A percentile compares a stretch with the other conserved stretches of the same genome.
Conservation (phyloP, 73 alveolate genomes). For the Paramecium octaurelia region DNA sequence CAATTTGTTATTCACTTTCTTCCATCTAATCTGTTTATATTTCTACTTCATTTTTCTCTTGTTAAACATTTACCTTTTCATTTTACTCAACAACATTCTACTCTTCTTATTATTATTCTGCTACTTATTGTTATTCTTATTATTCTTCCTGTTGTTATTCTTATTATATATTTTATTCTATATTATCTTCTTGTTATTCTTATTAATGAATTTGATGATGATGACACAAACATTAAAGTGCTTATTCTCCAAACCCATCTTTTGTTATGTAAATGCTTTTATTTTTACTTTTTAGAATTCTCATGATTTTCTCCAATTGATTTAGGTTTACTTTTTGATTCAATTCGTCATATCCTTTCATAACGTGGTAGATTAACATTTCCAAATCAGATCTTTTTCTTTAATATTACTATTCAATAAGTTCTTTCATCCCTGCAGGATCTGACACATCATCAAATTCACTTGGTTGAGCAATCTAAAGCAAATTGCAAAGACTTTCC, state of each 20-base stretch:
- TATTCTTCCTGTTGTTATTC: background rate
- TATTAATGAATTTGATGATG: background rate
- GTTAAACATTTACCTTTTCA: background rate
- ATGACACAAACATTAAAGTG: background rate
- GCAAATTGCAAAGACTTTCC: background rate
- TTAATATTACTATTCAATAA: background rate
- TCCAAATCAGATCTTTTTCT: conserved; percentile 18
- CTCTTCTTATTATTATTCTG: background rate
- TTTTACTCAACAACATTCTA: background rate
- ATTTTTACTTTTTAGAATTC: conserved; percentile 23
- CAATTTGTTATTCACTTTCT: background rate
- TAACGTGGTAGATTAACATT: background rate
- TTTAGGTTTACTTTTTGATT: conserved; percentile 8
- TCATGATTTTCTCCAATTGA: conserved; percentile 30
- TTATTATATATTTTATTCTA: background rate
- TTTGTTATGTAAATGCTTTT: conserved; percentile 33
- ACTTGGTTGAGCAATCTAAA: background rate
- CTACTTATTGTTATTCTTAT: background rate
- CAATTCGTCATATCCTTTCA: conserved; percentile 38
- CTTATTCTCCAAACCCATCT: background rate
- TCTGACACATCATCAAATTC: background rate
- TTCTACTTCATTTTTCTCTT: background rate
- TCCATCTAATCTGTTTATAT: background rate
- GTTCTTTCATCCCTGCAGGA: background rate
- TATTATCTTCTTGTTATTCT: background rate